Evolutionary conservation across 2,329 filamentous ascomycete species (phyloP), one percentile per base, ranked within the genome.

Genomic region (Talaromyces sp.): DNA sequence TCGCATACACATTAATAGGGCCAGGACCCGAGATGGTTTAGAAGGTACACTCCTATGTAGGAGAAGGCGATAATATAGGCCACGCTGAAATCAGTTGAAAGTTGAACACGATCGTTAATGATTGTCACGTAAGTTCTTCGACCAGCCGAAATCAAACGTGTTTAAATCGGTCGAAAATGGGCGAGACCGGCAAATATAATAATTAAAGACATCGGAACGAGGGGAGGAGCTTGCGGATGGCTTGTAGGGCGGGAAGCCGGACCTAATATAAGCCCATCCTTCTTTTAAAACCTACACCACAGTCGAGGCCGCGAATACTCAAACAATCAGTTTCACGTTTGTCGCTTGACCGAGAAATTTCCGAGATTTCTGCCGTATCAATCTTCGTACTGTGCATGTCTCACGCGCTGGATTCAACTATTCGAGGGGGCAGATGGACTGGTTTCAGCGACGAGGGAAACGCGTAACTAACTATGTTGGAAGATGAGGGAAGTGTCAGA

Each of bases 251-350:
- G 52, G n/a, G 33, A 37, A 56, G n/a, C 17, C n/a, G 5, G 22
- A 31, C 27, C 27, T 31, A 56, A 56, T 56, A 56, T 56, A 56
- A 56, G 50, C 11, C 17, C 17, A 54, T 22, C 27, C 10, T 13
- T 35, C 19, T 33, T 33, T 35, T 13, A 7, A n/a, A 33, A 31
- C 25, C 31, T 27, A 27, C 4, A 27, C 19, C 11, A 25, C 25
- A 59, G 8, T 45, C 19, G 10, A 59, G 39, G 37, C 37, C 56
- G 19, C 19, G 25, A 45, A 59, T 39, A 11, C 52, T 56, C 52
- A 39, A 56, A 56, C 52, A 56, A 37, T 37, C 31, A 33, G 56
- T 59, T 45, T 59, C 56, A 45, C 17, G 39, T 43, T 45, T 43
- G 19, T 27, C 37, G 31, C 22, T 59, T 25, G 56, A 7, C 56